Evolutionary conservation across 305 asterid species (phyloP), one percentile per base, ranked within the genome.

Genomic region (Euphrasia arctica): DNA sequence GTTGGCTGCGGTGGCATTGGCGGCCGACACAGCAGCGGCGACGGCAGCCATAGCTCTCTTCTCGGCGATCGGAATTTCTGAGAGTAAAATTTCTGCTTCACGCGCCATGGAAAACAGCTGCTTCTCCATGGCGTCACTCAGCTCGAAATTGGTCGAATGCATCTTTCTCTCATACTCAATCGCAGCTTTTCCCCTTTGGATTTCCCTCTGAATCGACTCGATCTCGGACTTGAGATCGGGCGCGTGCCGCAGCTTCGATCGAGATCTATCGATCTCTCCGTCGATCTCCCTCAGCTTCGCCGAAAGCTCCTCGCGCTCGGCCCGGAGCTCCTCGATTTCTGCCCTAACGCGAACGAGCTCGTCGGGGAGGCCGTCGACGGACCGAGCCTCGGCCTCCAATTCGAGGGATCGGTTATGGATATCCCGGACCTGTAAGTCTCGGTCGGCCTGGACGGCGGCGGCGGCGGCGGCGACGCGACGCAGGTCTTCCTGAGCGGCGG

Each of bases 121-220:
- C 69, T 85, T 82, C 84, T 87, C 95, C 96, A 92, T 82, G 63
- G 71, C 80, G 29, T 79, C 91, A 75, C 82, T 70, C 34, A 78
- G 74, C 65, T 78, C 83, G 59, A 64, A 77, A 82, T 89, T 81
- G 56, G 43, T 69, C 45, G 76, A 66, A 1, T 64, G 82, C 89
- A 85, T 80, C 88, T 82, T 82, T 72, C 79, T 82, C 78, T 92
- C 98, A 54, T 82, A 71, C 48, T 89, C 90, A 78, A 92, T 69
- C 9, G 98, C 98, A 67, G 80, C 85, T 78, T 95, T 89, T 87
- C 97, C 98, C 74, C 78, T 77, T 54, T 82, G 82, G 39, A 90
- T 73, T 62, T 87, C 96, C 67, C 69, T 76, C 14, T 71, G 80
- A 82, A 78, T 43, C 4, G 60, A 36, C 60, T 77, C 87, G 67